Conservation (phyloP, 371 early-diverging fungal genomes). For the Gilbertella persicaria region DNA sequence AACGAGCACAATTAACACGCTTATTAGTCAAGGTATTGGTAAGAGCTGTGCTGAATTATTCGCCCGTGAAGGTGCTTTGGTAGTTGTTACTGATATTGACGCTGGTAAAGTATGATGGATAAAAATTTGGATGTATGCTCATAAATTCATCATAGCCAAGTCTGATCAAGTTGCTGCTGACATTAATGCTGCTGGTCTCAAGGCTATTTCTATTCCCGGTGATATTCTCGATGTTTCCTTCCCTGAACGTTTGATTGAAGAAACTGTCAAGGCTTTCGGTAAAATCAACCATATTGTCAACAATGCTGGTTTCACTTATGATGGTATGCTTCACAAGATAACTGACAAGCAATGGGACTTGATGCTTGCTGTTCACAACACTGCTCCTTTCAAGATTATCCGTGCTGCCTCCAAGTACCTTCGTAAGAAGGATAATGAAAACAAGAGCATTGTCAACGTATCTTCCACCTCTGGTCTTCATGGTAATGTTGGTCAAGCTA, state of each 20-base stretch:
- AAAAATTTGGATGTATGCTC: neutral
- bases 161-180: constrained; percentile 63
- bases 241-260: constrained; percentile 62
- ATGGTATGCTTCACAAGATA: constrained; percentile 73
- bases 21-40: constrained; percentile 75
- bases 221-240: constrained; percentile 57
- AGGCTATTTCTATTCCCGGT: constrained; percentile 63
- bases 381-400: constrained; percentile 69
- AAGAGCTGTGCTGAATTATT: constrained; percentile 73
- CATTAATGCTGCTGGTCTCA: constrained; percentile 59
- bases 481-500: constrained; percentile 68
- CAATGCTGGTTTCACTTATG: constrained; percentile 73
- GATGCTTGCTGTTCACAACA: constrained; percentile 69
- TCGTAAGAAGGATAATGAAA: constrained; percentile 53
- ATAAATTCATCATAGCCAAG: constrained; percentile 41
- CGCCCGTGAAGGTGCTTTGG: constrained; percentile 79
- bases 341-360: constrained; percentile 71
- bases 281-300: constrained; percentile 74
- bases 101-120: constrained; percentile 21
- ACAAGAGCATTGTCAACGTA: constrained; percentile 61
- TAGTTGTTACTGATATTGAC: constrained; percentile 71
- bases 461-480: constrained; percentile 72
- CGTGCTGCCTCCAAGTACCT: constrained; percentile 68
- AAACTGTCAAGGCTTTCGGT: constrained; percentile 62
- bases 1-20: neutral